Percentiles rank a stretch among this genome's conserved stretches.
Evolutionary conservation across 352 stramenopile genomes (phyloP).

Genomic region (Pythium aphanidermatum): DNA sequence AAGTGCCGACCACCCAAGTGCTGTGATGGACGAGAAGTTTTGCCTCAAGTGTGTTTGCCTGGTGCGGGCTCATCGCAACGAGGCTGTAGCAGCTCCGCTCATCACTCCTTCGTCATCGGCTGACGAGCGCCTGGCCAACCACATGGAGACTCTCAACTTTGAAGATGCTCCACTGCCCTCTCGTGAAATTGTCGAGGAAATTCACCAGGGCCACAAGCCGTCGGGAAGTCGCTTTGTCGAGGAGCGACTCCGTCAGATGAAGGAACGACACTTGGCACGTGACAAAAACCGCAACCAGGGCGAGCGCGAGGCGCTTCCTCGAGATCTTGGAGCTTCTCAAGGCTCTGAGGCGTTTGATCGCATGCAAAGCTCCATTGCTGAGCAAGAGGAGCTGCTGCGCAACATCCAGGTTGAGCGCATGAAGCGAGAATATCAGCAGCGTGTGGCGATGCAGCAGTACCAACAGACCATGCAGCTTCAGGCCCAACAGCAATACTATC

Average conservation of each 20-base stretch:
- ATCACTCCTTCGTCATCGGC: too few relatives aligned
- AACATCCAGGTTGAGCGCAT: slow-evolving; percentile 49
- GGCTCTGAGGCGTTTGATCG: slow-evolving; percentile 37
- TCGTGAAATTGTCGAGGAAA: slow-evolving; percentile 27
- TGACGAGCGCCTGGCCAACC: background rate
- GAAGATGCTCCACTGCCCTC: slow-evolving; percentile 14
- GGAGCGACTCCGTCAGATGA: slow-evolving; percentile 47
- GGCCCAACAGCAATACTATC: slow-evolving; percentile 8
- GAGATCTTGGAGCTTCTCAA: too few relatives aligned
- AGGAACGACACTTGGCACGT: slow-evolving; percentile 55
- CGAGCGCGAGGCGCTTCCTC: slow-evolving; percentile 1
- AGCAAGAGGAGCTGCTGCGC: slow-evolving; percentile 54
- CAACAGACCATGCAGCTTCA: slow-evolving; percentile 7
- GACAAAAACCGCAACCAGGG: slow-evolving; percentile 47
- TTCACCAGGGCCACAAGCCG: slow-evolving; percentile 31
- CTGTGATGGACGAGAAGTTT: slow-evolving; percentile 62
- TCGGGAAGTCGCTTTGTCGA: background rate
- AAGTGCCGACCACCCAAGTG: slow-evolving; percentile 48
- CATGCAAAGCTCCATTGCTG: slow-evolving; percentile 55
- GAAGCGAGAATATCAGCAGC: slow-evolving; percentile 22
- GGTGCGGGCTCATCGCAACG: slow-evolving; percentile 56
- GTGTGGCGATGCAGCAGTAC: slow-evolving; percentile 5
- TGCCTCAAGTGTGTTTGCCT: slow-evolving; percentile 76
- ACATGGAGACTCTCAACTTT: slow-evolving; percentile 13
- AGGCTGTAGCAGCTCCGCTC: background rate